Evolutionary conservation across 2,329 filamentous ascomycete species (phyloP).

Genomic region (Plectosphaerella plurivora): DNA sequence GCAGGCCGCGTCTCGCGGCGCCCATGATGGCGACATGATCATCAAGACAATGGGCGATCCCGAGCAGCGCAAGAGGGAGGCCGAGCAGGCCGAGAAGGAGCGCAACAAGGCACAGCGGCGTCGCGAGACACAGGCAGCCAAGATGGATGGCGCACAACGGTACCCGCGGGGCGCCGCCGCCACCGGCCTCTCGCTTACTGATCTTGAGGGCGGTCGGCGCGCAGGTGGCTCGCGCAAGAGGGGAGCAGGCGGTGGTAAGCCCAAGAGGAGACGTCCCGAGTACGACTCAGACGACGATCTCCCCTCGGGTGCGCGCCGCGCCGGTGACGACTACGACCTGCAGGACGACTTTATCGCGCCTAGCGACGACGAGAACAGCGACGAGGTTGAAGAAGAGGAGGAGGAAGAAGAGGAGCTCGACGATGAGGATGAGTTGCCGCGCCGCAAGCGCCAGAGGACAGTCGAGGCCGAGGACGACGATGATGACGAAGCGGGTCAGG

Average conservation of each 20-base stretch:
- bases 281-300: conserved; percentile 76
- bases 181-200: conserved; percentile 61
- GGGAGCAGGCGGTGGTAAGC: conserved; percentile 43
- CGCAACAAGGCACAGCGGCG: conserved; percentile 61
- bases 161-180: conserved; percentile 42
- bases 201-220: conserved; percentile 60
- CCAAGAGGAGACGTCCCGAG: conserved; percentile 54
- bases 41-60: conserved; percentile 69
- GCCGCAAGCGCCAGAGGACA: conserved; percentile 45
- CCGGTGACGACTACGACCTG: conserved; percentile 74
- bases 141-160: conserved; percentile 55
- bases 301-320: conserved; percentile 53
- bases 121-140: conserved; percentile 63
- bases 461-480: conserved; percentile 43
- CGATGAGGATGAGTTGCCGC: conserved; percentile 46
- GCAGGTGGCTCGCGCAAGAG: conserved; percentile 48
- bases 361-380: conserved; percentile 65
- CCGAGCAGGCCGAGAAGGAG: conserved; percentile 71
- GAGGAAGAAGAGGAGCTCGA: conserved; percentile 61
- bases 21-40: conserved; percentile 57
- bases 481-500: conserved; percentile 46
- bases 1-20: conserved; percentile 56
- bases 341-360: conserved; percentile 75
- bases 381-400: conserved; percentile 50
- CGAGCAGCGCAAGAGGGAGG: conserved; percentile 68